Base-by-base conservation (phyloP, 2,329 filamentous ascomycete genomes). In the Alternaria novae-zelandiae region DNA sequence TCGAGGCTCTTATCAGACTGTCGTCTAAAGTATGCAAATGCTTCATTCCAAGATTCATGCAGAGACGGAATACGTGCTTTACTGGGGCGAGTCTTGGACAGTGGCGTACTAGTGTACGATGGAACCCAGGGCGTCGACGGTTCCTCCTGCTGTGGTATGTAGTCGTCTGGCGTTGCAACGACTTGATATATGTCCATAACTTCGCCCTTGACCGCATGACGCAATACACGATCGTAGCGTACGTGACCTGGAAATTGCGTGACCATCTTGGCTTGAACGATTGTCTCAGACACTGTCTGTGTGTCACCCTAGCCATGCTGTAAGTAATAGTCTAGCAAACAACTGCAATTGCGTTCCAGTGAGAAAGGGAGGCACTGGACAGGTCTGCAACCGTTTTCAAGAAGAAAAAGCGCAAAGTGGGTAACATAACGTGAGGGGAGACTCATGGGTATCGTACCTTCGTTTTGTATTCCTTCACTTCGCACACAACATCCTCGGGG, bases 141-240 rank as follows among this genome's bases (percentile, higher is more conserved):
- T 12, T 49, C 46, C 9, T 44, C 6, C 15, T 26, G 13, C n/a
- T 30, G 12, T 30, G 28, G 17, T 30, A 5, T 21, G 26, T 47
- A 17, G 26, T 26, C 12, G 23, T 41, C 45, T 20, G 17, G 30
- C 25, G 28, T 17, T 25, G n/a, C 15, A 30, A 8, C 11, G 47
- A 25, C 6, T n/a, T 47, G 15, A 28, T 6, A 10, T 28, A 8
- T 25, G n/a, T 56, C 15, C 15, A 17, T 36, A 12, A 70, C 50
- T 1, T 58, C 41, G 15, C 77, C 61, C 21, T 70, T 70, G 46
- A 80, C 66, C 10, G 10, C 66, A 60, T 77, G 75, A 4, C 79
- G 77, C 25, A 70, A 71, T 21, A 55, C 69, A 13, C 72, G 71
- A 55, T 80, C 71, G 56, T 78, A 79, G 6, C 64, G 70, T 11